These are phyloP conservation scores for Penicillium sp. DNA, from an alignment of 2,329 filamentous ascomycete species.

Conservation along the genomic window DNA sequence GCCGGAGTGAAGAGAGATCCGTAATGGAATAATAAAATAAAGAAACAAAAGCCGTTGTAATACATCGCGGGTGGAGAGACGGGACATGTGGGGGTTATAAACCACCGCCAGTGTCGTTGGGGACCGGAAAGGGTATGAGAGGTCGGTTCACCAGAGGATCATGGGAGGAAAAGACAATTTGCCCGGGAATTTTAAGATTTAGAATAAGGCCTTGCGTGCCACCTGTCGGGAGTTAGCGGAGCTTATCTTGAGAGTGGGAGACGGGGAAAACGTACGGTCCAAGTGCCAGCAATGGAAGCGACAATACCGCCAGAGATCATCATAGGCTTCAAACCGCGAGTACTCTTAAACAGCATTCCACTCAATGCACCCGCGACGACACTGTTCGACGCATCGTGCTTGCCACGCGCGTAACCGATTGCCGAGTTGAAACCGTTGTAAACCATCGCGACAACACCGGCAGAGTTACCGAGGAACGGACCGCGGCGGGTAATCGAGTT, in stretches of 20 bases:
- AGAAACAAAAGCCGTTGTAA: constrained; percentile 37
- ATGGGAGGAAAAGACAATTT: constrained; percentile 19
- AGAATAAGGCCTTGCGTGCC: constrained; percentile 53
- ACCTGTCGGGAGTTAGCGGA: constrained; percentile 38
- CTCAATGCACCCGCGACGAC: constrained; percentile 81
- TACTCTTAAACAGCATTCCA: constrained; percentile 96
- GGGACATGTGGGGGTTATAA: constrained; percentile 25
- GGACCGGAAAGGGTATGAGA: constrained; percentile 28
- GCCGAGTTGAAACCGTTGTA: constrained; percentile 93
- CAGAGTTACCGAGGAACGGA: constrained; percentile 93
- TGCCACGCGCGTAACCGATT: constrained; percentile 75
- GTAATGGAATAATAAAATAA: constrained; percentile 23
- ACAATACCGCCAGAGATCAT: constrained; percentile 91
- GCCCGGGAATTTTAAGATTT: constrained; percentile 22
- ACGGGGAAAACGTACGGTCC: constrained; percentile 70
- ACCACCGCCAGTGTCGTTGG: constrained; percentile 28
- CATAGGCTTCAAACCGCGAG: constrained; percentile 85
- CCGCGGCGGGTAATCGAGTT: constrained; percentile 92
- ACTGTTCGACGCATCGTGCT: constrained; percentile 89
- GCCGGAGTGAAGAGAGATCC: constrained; percentile 45
- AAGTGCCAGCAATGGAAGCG: constrained; percentile 77
- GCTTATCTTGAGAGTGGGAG: constrained; percentile 4
- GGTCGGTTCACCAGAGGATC: constrained; percentile 16
- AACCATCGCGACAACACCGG: constrained; percentile 90
- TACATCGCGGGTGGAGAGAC: constrained; percentile 35